Evolutionary conservation across 345 rosid genomes (phyloP).

Genomic region (Murraya paniculata): DNA sequence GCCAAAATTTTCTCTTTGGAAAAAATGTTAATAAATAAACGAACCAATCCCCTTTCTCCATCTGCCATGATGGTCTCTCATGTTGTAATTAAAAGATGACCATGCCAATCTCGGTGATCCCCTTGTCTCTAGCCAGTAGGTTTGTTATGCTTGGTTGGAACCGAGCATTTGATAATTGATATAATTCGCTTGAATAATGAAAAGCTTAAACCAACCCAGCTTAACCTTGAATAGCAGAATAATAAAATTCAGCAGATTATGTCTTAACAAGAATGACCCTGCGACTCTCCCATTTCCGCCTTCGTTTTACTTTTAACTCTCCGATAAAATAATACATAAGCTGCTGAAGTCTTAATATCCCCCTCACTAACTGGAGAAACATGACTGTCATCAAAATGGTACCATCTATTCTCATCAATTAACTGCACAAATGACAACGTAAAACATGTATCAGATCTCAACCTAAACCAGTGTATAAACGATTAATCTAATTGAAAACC

Average conservation of each 20-base stretch:
- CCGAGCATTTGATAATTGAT: not conserved
- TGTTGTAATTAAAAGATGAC: not conserved
- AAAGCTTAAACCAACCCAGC: not conserved
- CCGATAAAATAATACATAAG: slow-evolving; percentile 79
- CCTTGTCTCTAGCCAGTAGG: not conserved
- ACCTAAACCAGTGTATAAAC: not conserved
- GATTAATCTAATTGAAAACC: not conserved
- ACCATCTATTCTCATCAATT: slow-evolving; percentile 90
- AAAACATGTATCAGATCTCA: not conserved
- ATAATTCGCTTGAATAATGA: not conserved
- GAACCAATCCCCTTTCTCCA: not conserved
- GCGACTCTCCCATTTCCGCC: slow-evolving; percentile 31
- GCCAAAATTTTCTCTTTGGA: slow-evolving; percentile 10
- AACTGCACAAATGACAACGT: slow-evolving; percentile 41
- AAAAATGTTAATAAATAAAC: not conserved
- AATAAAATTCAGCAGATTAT: not conserved
- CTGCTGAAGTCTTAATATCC: slow-evolving; percentile 79
- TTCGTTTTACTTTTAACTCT: slow-evolving; percentile 46
- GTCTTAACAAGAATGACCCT: slow-evolving; percentile 21
- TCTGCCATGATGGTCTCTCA: not conserved
- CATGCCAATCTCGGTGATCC: not conserved
- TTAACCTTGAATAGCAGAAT: not conserved
- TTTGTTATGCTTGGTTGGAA: not conserved
- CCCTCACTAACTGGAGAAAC: slow-evolving; percentile 62
- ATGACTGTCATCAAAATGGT: slow-evolving; percentile 76